Percentiles rank a stretch among this genome's conserved stretches.
Evolutionary conservation across 345 rosid genomes (phyloP).

Genomic region (Rhizophora apiculata): DNA sequence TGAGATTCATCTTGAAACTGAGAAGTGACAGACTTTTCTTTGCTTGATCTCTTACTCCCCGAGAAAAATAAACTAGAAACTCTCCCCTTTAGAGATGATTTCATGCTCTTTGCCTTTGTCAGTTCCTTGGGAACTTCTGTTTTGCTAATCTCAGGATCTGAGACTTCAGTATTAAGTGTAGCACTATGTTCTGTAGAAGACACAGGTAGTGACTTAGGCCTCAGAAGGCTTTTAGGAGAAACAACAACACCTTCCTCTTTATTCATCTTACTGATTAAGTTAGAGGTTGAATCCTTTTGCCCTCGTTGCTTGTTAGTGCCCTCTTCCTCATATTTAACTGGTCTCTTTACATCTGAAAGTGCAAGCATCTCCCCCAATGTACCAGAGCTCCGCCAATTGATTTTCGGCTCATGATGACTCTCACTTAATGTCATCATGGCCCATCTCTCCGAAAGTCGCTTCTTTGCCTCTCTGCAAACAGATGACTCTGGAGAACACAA

Average conservation of each 20-base stretch:
- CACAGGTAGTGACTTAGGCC: conserved; percentile 77
- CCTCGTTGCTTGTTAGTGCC: conserved; percentile 37
- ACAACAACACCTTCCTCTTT: conserved; percentile 39
- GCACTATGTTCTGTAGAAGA: conserved; percentile 46
- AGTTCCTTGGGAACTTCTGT: conserved; percentile 44
- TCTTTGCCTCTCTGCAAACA: conserved; percentile 73
- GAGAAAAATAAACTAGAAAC: conserved; percentile 83
- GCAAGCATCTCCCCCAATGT: conserved; percentile 97
- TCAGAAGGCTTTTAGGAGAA: conserved; percentile 54
- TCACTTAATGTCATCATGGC: conserved; percentile 74
- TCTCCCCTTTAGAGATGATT: conserved; percentile 65
- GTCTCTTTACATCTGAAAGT: conserved; percentile 55
- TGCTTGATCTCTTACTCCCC: conserved; percentile 54
- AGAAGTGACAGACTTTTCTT: conserved; percentile 44
- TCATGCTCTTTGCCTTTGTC: conserved; percentile 46
- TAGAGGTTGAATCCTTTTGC: conserved; percentile 50
- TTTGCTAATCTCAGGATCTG: conserved; percentile 40
- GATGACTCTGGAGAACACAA: conserved; percentile 91
- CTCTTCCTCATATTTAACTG: conserved; percentile 38
- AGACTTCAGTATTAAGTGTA: conserved; percentile 44
- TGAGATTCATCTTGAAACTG: conserved; percentile 35
- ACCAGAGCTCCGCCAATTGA: conserved; percentile 55
- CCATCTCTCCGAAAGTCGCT: conserved; percentile 93
- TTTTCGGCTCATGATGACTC: conserved; percentile 48
- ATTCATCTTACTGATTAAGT: conserved; percentile 35